These are phyloP conservation scores for Coniosporium apollinis DNA, from an alignment of 495 filamentous ascomycete genomes.

Conservation along the genomic window DNA sequence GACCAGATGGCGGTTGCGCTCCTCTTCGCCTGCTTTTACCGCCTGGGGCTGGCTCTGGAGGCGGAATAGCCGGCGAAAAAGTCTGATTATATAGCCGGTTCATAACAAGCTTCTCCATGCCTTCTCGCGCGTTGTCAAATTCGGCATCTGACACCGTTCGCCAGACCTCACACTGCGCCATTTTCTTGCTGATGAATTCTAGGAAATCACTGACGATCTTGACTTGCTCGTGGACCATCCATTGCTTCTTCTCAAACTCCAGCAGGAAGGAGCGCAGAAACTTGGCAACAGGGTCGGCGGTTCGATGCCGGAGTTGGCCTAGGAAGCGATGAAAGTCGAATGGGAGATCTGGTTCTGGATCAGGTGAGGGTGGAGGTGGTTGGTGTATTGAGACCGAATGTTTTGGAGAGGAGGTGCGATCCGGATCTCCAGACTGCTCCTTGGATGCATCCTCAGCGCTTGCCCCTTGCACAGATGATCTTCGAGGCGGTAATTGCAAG, in stretches of 20 bases:
- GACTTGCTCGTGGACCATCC: slow-evolving; percentile 99
- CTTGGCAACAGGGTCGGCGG: slow-evolving; percentile 88
- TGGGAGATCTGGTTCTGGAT: slow-evolving; percentile 73
- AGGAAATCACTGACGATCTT: slow-evolving; percentile 97
- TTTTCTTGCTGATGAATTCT: slow-evolving; percentile 95
- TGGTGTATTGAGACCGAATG: slow-evolving; percentile 41
- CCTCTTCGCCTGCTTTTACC: slow-evolving; percentile 53
- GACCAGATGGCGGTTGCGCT: slow-evolving; percentile 52
- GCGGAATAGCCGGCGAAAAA: slow-evolving; percentile 82
- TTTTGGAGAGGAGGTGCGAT: slow-evolving; percentile 28
- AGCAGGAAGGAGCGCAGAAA: slow-evolving; percentile 86
- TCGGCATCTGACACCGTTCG: slow-evolving; percentile 87
- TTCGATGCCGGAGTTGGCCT: slow-evolving; percentile 85
- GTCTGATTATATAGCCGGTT: slow-evolving; percentile 92
- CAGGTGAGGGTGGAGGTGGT: slow-evolving; percentile 65
- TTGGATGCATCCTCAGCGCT: too few relatives aligned
- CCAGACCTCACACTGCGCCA: slow-evolving; percentile 98
- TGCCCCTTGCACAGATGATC: too few relatives aligned
- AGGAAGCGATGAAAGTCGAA: slow-evolving; percentile 98
- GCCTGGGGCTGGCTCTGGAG: slow-evolving; percentile 54
- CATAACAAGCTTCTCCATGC: slow-evolving; percentile 99
- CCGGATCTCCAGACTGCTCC: too few relatives aligned
- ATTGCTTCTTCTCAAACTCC: slow-evolving; percentile 95
- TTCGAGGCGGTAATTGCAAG: too few relatives aligned
- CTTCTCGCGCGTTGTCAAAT: slow-evolving; percentile 95